Evolutionary conservation across 768 basidiomycete genomes (phyloP), one percentile per base, ranked within the genome.

Genomic region (Leccinellum rugosiceps): DNA sequence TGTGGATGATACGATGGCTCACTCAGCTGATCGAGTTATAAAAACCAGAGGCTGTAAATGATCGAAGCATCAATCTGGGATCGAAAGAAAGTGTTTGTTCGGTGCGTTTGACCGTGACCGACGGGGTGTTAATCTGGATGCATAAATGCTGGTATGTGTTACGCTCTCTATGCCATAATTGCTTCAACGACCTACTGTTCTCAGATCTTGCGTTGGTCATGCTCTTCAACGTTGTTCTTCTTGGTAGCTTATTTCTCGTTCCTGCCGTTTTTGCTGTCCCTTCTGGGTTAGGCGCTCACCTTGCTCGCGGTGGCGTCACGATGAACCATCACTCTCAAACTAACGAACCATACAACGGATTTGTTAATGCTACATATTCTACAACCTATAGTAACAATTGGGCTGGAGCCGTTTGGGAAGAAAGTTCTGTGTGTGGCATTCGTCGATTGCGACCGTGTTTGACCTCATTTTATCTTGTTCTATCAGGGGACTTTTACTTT

Each of bases 391-490:
- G 53, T 30, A 3, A 0, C 8, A 61, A 53, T 10, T 62, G 61
- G 61, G 61, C 61, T 28, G 61, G 61, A 3, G 56, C 56, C 28
- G 9, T 58, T 19, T 63, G 17, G 50, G 15, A 1, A 3, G 1
- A 41, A n/a, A n/a, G 23, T 45, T 1, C 28, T 9, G 52, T 61
- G 5, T 11, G 59, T 46, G 15, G n/a, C 11, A 2, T 30, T 47
- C 30, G 7, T n/a, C n/a, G 15, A 26, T 35, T 28, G n/a, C 13
- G 23, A 26, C 52, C 11, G 3, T 21, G 23, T 25, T 31, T 28
- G 47, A 45, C 15, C 43, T 63, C 43, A 59, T 54, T 17, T 3
- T 19, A 26, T 8, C n/a, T 53, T 15, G 3, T 28, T 49, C 4
- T 14, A 13, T 44, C 19, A 63, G 62, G 38, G n/a, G 15, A 63